Percentiles rank a stretch among this genome's conserved stretches.
These are phyloP conservation scores for Aspergillus sp. DNA, from an alignment of 2,329 filamentous ascomycete species.

Conservation along the genomic window DNA sequence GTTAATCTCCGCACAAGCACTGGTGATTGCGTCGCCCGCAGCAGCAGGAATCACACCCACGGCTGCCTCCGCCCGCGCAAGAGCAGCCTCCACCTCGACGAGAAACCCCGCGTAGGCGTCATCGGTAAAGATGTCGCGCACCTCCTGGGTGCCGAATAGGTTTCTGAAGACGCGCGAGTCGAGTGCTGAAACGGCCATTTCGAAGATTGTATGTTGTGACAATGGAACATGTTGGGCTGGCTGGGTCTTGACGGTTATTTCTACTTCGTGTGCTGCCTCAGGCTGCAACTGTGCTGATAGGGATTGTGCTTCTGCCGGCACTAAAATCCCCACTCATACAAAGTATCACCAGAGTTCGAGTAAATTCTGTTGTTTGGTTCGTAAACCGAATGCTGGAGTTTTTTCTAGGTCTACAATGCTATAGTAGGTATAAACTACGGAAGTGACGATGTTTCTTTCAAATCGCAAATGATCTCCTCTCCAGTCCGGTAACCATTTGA, in stretches of 20 bases:
- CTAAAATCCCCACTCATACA: no score
- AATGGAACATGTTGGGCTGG: neutral
- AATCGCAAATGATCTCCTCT: neutral
- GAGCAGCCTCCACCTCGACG: slow-evolving; percentile 52
- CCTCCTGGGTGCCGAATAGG: slow-evolving; percentile 53
- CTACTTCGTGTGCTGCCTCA: neutral
- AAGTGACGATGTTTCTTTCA: neutral
- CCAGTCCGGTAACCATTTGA: neutral
- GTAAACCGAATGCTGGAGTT: no score
- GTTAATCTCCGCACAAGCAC: slow-evolving; percentile 32
- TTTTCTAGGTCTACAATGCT: no score
- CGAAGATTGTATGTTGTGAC: neutral
- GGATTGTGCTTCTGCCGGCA: neutral
- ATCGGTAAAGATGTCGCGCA: slow-evolving; percentile 34
- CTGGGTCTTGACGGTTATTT: neutral
- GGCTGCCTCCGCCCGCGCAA: slow-evolving; percentile 51
- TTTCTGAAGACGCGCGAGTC: slow-evolving; percentile 54
- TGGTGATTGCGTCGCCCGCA: slow-evolving; percentile 37
- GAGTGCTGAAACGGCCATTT: slow-evolving; percentile 22
- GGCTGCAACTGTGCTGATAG: neutral
- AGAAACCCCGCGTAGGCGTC: slow-evolving; percentile 1
- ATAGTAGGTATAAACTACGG: neutral
- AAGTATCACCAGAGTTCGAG: no score
- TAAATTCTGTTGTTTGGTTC: no score
- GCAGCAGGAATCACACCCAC: slow-evolving; percentile 48